A percentile compares a stretch with the other conserved stretches of the same genome.
These are phyloP conservation scores for button mushroom (Agaricus bisporus) DNA, from an alignment of 768 basidiomycete genomes.

Conservation along the genomic window DNA sequence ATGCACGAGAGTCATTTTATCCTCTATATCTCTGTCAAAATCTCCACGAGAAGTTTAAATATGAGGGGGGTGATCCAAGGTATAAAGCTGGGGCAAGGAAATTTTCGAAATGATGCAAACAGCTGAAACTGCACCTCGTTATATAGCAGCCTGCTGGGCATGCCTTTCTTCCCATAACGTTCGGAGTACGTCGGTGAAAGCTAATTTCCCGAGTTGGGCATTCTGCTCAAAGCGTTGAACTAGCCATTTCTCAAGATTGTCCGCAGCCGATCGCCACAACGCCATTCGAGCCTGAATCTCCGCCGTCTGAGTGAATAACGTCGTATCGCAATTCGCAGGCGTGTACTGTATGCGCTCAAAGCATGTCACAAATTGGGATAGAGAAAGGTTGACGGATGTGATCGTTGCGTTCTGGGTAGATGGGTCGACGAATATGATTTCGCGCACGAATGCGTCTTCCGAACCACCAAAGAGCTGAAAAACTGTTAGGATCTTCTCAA, in stretches of 20 bases:
- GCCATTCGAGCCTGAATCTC: conserved; percentile 81
- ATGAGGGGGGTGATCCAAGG: not conserved
- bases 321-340: conserved; percentile 58
- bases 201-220: conserved; percentile 82
- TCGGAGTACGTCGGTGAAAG: conserved; percentile 84
- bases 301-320: conserved; percentile 83
- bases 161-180: conserved; percentile 73
- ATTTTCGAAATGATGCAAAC: not conserved
- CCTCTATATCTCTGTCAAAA: conserved; percentile 3
- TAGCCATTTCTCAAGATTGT: conserved; percentile 80
- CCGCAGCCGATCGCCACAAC: conserved; percentile 76
- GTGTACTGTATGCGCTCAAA: conserved; percentile 86
- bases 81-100: not conserved
- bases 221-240: conserved; percentile 90
- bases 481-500: not conserved
- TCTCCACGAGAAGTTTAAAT: conserved; percentile 5
- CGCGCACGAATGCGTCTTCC: conserved; percentile 91
- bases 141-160: conserved; percentile 5
- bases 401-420: conserved; percentile 73
- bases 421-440: conserved; percentile 92
- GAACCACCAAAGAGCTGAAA: conserved; percentile 85
- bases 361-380: conserved; percentile 93
- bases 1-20: conserved; percentile 1
- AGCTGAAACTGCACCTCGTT: not conserved
- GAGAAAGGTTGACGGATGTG: conserved; percentile 87